Percentiles rank a stretch among this genome's conserved stretches.
phyloP scores from a whole-genome alignment of 2,329 filamentous ascomycete genomes.

The Cytospora chrysosperma region DNA sequence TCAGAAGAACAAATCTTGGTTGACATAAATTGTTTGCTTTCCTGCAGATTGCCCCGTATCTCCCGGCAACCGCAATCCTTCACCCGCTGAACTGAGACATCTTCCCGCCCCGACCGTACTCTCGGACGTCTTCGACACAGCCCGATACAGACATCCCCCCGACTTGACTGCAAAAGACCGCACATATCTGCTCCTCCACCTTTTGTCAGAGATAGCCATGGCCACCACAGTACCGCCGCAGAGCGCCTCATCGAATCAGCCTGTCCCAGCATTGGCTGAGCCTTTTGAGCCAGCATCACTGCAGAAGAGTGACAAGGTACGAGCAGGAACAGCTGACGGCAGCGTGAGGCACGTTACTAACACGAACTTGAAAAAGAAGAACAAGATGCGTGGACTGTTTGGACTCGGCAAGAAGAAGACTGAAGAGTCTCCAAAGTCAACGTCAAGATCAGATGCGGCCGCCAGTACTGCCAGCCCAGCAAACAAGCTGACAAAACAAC shows the following conservation, averaged over 20 bases:
- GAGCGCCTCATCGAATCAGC: slow-evolving; percentile 31
- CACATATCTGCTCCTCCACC: slow-evolving; percentile 2
- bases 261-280: slow-evolving; percentile 31
- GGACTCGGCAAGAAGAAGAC: slow-evolving; percentile 63
- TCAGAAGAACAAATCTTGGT: slow-evolving; percentile 8
- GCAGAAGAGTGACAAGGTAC: slow-evolving; percentile 34
- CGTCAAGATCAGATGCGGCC: slow-evolving; percentile 33
- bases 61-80: slow-evolving; percentile 3
- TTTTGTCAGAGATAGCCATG: slow-evolving; percentile 27
- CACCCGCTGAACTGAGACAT: slow-evolving; percentile 15
- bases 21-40: slow-evolving; percentile 21
- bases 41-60: slow-evolving; percentile 18
- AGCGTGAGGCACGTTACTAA: slow-evolving; percentile 32
- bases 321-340: slow-evolving; percentile 31
- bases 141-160: background rate
- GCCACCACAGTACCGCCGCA: slow-evolving; percentile 29
- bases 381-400: slow-evolving; percentile 59
- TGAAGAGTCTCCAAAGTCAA: slow-evolving; percentile 42
- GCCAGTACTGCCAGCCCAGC: slow-evolving; percentile 33
- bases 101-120: slow-evolving; percentile 2
- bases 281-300: slow-evolving; percentile 26
- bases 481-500: slow-evolving; percentile 26
- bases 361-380: slow-evolving; percentile 34
- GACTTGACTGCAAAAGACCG: background rate
- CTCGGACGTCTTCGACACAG: slow-evolving; percentile 7